A percentile compares a stretch with the other conserved stretches of the same genome.
phyloP scores from a whole-genome alignment of 2,329 filamentous ascomycete genomes.

The Penicillium sp. region DNA sequence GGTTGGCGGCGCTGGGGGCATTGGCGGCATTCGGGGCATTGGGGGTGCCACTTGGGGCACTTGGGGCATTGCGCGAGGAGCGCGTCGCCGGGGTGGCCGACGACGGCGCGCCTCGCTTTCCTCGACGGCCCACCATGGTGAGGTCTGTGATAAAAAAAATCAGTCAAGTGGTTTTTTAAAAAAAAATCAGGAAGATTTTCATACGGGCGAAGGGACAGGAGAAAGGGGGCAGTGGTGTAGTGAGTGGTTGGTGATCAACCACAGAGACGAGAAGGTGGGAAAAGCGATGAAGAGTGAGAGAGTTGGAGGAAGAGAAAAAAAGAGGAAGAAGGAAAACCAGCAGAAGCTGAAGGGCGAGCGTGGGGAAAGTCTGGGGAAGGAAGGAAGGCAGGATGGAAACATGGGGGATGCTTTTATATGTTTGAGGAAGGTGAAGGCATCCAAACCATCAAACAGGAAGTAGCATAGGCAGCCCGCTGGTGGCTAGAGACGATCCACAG shows the following conservation, averaged over 20 bases:
- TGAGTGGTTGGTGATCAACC: not conserved
- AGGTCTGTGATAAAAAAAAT: conserved; percentile 12
- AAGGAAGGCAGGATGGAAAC: conserved; percentile 1
- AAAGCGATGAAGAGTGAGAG: not conserved
- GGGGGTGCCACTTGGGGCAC: conserved; percentile 23
- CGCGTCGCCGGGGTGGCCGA: conserved; percentile 21
- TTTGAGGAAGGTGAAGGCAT: not conserved
- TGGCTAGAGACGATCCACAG: conserved; percentile 1
- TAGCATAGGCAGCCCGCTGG: not conserved
- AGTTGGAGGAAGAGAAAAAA: not conserved
- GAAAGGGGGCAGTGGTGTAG: not conserved
- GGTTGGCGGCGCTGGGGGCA: no score
- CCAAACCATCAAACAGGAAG: not conserved
- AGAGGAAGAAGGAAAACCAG: not conserved
- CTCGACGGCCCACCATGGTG: conserved; percentile 42
- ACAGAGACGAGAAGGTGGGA: no score
- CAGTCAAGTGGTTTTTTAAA: not conserved
- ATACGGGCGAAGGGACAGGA: not conserved
- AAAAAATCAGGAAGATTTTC: not conserved
- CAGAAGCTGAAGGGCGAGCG: not conserved
- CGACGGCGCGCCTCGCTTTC: conserved; percentile 32
- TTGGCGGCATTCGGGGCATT: conserved; percentile 23
- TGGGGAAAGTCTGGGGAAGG: not conserved
- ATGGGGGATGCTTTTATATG: not conserved
- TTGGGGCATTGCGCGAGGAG: conserved; percentile 20